These are phyloP conservation scores for Salicornia ramosissima DNA, from an alignment of 148 eudicot species.

Conservation along the genomic window DNA sequence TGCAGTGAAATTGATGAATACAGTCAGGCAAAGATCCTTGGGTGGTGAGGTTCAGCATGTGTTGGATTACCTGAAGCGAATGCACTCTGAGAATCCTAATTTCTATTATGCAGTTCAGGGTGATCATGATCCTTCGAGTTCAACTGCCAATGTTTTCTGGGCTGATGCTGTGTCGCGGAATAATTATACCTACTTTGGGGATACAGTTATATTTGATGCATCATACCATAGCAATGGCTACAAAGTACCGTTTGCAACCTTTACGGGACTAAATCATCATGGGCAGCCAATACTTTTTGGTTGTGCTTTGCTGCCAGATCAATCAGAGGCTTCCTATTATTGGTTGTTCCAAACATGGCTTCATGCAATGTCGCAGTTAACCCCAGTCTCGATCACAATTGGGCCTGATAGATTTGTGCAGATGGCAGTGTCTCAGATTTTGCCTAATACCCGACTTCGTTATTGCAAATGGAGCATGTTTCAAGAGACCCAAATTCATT, in stretches of 20 bases:
- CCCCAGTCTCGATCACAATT: constrained; percentile 38
- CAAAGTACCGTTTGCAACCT: constrained; percentile 35
- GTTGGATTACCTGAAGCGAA: constrained; percentile 37
- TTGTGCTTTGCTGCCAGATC: constrained; percentile 34
- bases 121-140: constrained; percentile 14
- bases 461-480: constrained; percentile 43
- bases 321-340: constrained; percentile 32
- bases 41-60: constrained; percentile 29
- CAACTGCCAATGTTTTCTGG: constrained; percentile 37
- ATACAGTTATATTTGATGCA: constrained; percentile 34
- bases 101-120: constrained; percentile 39
- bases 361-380: constrained; percentile 27
- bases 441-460: constrained; percentile 33
- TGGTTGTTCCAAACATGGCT: constrained; percentile 49
- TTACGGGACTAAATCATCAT: constrained; percentile 43
- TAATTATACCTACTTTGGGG: constrained; percentile 40
- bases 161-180: constrained; percentile 31
- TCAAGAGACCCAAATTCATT: constrained; percentile 30
- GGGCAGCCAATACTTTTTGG: constrained; percentile 45
- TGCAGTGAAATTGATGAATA: constrained; percentile 36
- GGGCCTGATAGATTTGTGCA: constrained; percentile 40
- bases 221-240: constrained; percentile 28
- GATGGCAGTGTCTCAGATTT: constrained; percentile 33
- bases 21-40: constrained; percentile 22
- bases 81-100: constrained; percentile 32